phyloP scores from a whole-genome alignment of 495 filamentous ascomycete genomes.

The Talaromyces stipitatus region DNA sequence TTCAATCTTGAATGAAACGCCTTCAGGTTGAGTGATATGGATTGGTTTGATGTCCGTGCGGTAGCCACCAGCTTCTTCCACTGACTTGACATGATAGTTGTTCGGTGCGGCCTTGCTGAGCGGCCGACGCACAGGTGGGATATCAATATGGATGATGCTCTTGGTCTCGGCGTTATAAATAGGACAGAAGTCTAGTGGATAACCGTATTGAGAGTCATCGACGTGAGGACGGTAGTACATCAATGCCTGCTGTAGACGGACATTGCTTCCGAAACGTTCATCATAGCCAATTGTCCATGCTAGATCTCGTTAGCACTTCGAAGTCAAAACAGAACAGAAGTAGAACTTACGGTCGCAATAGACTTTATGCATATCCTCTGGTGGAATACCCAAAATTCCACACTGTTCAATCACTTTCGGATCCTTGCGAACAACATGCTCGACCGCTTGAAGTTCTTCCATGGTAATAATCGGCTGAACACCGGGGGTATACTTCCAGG shows the following conservation, averaged over 20 bases:
- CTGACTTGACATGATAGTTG: constrained; percentile 72
- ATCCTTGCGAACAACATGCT: constrained; percentile 70
- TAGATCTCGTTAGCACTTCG: constrained; percentile 18
- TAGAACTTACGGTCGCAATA: constrained; percentile 72
- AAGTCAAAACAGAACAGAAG: background rate
- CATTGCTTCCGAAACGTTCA: constrained; percentile 73
- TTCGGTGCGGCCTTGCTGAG: constrained; percentile 65
- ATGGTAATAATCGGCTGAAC: constrained; percentile 92
- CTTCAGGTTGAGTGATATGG: constrained; percentile 90
- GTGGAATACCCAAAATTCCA: constrained; percentile 74
- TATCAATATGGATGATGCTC: constrained; percentile 81
- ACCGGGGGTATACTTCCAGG: constrained; percentile 71
- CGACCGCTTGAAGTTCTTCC: constrained; percentile 89
- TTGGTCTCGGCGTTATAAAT: constrained; percentile 82
- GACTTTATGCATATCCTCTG: constrained; percentile 83
- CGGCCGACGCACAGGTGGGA: constrained; percentile 71
- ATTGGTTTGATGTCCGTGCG: constrained; percentile 83
- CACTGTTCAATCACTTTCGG: constrained; percentile 92
- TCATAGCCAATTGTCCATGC: constrained; percentile 97
- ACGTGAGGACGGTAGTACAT: constrained; percentile 91
- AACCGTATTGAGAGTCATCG: constrained; percentile 87
- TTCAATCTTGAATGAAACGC: constrained; percentile 81
- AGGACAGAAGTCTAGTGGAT: constrained; percentile 89
- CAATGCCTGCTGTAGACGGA: constrained; percentile 83
- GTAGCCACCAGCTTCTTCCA: constrained; percentile 67